These are phyloP conservation scores for Pythium aristosporum DNA, from an alignment of 352 stramenopile species.

Conservation along the genomic window DNA sequence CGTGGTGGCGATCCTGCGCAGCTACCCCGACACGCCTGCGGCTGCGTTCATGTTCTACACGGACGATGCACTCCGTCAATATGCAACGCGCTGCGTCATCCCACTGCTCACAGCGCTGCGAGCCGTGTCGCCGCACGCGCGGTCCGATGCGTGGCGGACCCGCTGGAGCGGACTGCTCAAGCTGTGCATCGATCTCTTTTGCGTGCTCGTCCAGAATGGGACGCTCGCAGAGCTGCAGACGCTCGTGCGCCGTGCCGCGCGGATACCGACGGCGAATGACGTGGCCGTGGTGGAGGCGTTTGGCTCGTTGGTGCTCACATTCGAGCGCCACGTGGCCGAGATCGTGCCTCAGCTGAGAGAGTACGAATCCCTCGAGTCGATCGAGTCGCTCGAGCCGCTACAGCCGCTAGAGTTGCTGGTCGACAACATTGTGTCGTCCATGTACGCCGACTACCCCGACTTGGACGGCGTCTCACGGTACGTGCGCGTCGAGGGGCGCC, in stretches of 20 bases:
- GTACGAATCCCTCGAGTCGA: constrained; percentile 18
- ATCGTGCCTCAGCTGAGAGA: constrained; percentile 19
- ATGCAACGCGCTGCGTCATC: constrained; percentile 5
- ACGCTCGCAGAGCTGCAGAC: constrained; percentile 8
- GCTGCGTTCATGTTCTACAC: constrained; percentile 3
- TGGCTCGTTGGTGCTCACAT: constrained; percentile 7
- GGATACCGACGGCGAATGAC: constrained; percentile 9
- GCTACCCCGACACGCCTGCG: not conserved
- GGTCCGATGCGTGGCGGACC: constrained; percentile 16
- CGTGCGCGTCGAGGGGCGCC: constrained; percentile 4
- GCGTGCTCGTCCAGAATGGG: constrained; percentile 17
- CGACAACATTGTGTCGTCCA: constrained; percentile 28
- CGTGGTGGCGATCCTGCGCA: constrained; percentile 19
- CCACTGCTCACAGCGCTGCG: constrained; percentile 15
- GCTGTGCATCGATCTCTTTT: constrained; percentile 24
- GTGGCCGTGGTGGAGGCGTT: constrained; percentile 15
- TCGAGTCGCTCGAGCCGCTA: too few relatives aligned
- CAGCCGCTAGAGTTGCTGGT: constrained; percentile 12
- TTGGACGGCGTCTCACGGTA: constrained; percentile 20
- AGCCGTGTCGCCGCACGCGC: constrained; percentile 4
- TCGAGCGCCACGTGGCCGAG: constrained; percentile 14
- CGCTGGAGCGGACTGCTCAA: constrained; percentile 23
- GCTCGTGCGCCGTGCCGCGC: constrained; percentile 10
- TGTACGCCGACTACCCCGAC: constrained; percentile 28
- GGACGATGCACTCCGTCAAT: constrained; percentile 10